phyloP scores from a whole-genome alignment of 805 yeast genomes.

The Ogataea henricii region DNA sequence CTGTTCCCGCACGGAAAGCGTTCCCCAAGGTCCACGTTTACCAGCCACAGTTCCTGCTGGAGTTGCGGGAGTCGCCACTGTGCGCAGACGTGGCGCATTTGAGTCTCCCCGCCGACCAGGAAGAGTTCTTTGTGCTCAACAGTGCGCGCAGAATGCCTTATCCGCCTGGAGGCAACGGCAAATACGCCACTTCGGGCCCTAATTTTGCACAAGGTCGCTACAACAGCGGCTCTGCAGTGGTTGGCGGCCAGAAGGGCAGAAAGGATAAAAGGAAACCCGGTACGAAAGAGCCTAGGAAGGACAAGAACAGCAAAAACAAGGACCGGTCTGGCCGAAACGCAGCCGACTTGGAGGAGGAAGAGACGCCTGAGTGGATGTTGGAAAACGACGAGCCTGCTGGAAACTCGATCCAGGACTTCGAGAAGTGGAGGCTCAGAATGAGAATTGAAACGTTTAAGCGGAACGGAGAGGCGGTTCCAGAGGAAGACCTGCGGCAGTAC shows the following conservation, averaged over 20 bases:
- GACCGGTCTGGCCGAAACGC: constrained; percentile 19
- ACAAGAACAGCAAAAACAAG: constrained; percentile 15
- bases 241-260: constrained; percentile 14
- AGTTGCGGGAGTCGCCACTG: constrained; percentile 39
- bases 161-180: constrained; percentile 6
- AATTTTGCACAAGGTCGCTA: constrained; percentile 11
- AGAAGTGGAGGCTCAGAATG: constrained; percentile 59
- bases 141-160: constrained; percentile 40
- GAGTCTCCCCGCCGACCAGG: constrained; percentile 42
- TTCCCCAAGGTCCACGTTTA: constrained; percentile 22
- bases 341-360: constrained; percentile 29
- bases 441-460: constrained; percentile 49
- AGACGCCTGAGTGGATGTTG: constrained; percentile 39
- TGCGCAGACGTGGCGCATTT: constrained; percentile 36
- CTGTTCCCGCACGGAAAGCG: not conserved
- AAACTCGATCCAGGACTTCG: constrained; percentile 58
- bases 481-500: constrained; percentile 28
- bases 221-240: constrained; percentile 5
- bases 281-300: constrained; percentile 17
- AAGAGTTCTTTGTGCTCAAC: constrained; percentile 17
- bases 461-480: constrained; percentile 43
- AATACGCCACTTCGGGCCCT: not conserved
- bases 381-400: constrained; percentile 45
- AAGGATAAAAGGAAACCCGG: constrained; percentile 22
- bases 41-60: constrained; percentile 34